These are phyloP conservation scores for Ceratocystis huliohia DNA, from an alignment of 2,329 filamentous ascomycete genomes.

Conservation along the genomic window DNA sequence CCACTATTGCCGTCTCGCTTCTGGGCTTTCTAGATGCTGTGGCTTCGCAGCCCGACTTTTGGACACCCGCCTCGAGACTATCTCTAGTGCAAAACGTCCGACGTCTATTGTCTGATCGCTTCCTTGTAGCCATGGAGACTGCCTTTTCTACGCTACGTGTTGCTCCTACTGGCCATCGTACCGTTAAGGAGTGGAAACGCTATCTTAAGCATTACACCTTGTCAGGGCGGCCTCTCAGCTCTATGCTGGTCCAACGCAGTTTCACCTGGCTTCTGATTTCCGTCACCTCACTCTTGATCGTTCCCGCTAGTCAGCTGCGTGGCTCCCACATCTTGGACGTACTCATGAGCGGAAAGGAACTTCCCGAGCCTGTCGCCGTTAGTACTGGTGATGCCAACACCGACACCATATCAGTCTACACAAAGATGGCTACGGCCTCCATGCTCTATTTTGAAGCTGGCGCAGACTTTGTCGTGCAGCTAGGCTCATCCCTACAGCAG, in stretches of 20 bases:
- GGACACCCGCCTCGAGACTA: constrained; percentile 61
- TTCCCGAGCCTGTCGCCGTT: constrained; percentile 22
- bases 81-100: constrained; percentile 59
- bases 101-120: constrained; percentile 66
- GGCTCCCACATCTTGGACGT: constrained; percentile 59
- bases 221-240: constrained; percentile 67
- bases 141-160: constrained; percentile 85
- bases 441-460: constrained; percentile 79
- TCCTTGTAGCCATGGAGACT: constrained; percentile 75
- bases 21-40: constrained; percentile 80
- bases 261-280: constrained; percentile 77
- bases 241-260: constrained; percentile 79
- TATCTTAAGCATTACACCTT: constrained; percentile 73
- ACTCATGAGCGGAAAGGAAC: constrained; percentile 46
- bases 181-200: constrained; percentile 74
- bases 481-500: constrained; percentile 79
- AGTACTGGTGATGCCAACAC: constrained; percentile 33
- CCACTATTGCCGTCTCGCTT: constrained; percentile 72
- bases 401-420: constrained; percentile 51
- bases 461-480: constrained; percentile 67
- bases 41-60: constrained; percentile 66
- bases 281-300: constrained; percentile 59
- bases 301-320: constrained; percentile 46
- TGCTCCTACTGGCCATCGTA: constrained; percentile 50
- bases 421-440: constrained; percentile 64